Conservation (phyloP, 441 rosid genomes). For the Sinapis alba region DNA sequence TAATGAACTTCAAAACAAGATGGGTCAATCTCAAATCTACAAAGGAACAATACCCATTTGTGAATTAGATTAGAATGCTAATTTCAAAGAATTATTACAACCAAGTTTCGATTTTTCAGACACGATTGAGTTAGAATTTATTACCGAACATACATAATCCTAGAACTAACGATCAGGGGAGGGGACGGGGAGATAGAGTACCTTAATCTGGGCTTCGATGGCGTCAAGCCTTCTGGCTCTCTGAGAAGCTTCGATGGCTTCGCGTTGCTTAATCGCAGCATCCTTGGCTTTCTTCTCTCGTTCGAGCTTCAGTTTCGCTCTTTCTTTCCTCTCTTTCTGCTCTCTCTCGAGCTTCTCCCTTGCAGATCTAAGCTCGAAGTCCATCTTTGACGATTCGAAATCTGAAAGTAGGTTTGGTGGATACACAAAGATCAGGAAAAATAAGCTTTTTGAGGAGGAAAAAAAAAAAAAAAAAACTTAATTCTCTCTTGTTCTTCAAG, state of each 20-base stretch:
- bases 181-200: neutral
- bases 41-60: constrained; percentile 8
- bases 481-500: constrained; percentile 32
- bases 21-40: constrained; percentile 6
- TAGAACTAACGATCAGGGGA: neutral
- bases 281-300: constrained; percentile 77
- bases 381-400: constrained; percentile 51
- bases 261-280: constrained; percentile 72
- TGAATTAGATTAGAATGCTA: neutral
- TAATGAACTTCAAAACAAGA: neutral
- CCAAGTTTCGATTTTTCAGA: neutral
- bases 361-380: constrained; percentile 91
- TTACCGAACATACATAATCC: too few relatives aligned
- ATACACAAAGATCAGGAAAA: neutral
- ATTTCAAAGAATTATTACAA: neutral
- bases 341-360: constrained; percentile 92
- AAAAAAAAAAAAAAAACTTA: neutral
- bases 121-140: neutral
- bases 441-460: neutral
- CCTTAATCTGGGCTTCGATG: constrained; percentile 79
- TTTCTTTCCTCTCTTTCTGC: constrained; percentile 82
- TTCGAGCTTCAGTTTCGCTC: constrained; percentile 62
- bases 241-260: constrained; percentile 84
- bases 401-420: neutral
- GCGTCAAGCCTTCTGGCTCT: constrained; percentile 86